phyloP scores from a whole-genome alignment of 2,329 filamentous ascomycete genomes.

The Pseudogymnoascus sp. region DNA sequence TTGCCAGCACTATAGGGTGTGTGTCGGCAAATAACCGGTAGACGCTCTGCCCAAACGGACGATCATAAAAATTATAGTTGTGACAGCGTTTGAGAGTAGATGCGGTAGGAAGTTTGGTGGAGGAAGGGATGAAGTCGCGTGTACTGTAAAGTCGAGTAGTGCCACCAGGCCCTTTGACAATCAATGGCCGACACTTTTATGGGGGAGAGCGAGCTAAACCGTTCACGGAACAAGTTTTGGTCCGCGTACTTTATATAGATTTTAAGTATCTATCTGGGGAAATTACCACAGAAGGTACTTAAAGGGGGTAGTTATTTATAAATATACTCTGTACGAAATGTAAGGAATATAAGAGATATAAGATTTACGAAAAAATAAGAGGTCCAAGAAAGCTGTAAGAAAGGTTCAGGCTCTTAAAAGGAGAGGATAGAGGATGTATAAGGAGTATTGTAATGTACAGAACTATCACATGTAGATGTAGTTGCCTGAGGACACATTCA shows the following conservation, averaged over 20 bases:
- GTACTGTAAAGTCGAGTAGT: neutral
- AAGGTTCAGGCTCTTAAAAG: neutral
- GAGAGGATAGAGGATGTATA: neutral
- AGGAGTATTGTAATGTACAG: neutral
- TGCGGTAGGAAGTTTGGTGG: neutral
- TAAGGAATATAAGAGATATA: neutral
- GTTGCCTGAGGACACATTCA: neutral
- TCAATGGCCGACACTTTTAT: neutral
- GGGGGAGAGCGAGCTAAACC: neutral
- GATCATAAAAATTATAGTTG: neutral
- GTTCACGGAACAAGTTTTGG: neutral
- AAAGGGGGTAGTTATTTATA: neutral
- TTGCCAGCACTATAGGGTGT: neutral
- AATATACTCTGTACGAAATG: neutral
- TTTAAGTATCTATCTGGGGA: neutral
- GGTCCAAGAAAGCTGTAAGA: neutral
- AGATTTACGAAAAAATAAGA: neutral
- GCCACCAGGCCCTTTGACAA: neutral
- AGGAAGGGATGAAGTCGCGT: slow-evolving; percentile 3
- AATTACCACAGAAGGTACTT: neutral
- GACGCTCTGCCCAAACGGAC: slow-evolving; percentile 2
- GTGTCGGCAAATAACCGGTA: neutral
- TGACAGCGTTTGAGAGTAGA: neutral
- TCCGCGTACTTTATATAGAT: neutral
- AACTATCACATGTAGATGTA: neutral